These are phyloP conservation scores for Paraphaeosphaeria sporulosa DNA, from an alignment of 2,329 filamentous ascomycete species.

Conservation along the genomic window DNA sequence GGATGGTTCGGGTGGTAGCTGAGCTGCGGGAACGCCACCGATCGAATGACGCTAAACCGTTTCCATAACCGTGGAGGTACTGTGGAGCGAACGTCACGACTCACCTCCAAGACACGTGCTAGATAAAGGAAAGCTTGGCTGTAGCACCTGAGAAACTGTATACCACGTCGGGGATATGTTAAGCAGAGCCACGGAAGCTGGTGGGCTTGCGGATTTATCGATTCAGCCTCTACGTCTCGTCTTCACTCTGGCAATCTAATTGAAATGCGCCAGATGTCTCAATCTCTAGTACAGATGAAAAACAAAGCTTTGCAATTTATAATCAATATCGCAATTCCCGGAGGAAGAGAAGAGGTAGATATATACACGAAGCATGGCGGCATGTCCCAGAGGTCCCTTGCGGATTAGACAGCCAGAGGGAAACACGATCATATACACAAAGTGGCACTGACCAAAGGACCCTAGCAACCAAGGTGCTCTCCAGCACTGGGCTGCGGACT, in stretches of 20 bases:
- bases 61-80: not conserved
- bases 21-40: not conserved
- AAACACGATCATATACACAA: too few relatives aligned
- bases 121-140: too few relatives aligned
- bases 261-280: not conserved
- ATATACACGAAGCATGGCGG: constrained; percentile 3
- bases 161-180: too few relatives aligned
- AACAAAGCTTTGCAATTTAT: not conserved
- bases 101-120: not conserved
- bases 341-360: not conserved
- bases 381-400: too few relatives aligned
- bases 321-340: not conserved
- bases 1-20: not conserved
- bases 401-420: too few relatives aligned
- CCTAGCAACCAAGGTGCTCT: not conserved
- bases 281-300: not conserved
- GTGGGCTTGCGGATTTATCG: too few relatives aligned
- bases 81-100: not conserved
- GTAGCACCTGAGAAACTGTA: too few relatives aligned
- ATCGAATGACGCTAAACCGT: not conserved
- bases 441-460: too few relatives aligned
- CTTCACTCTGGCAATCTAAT: not conserved
- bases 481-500: too few relatives aligned
- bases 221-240: too few relatives aligned
- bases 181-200: too few relatives aligned